A percentile compares a stretch with the other conserved stretches of the same genome.
Evolutionary conservation across 371 early-diverging fungal species (phyloP).

Genomic region (Circinella umbellata): DNA sequence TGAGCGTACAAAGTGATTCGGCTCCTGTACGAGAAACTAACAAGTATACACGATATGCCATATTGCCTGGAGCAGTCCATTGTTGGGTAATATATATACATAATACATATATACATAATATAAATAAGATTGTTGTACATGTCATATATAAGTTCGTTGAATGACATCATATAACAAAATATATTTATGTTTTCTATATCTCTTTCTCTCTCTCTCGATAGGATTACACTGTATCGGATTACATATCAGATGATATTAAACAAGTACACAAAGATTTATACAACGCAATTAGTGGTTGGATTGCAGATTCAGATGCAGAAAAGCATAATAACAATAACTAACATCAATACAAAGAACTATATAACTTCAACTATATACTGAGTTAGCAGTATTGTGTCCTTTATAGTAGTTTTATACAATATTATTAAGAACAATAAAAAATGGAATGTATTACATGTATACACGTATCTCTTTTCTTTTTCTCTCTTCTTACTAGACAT

Average conservation of each 20-base stretch:
- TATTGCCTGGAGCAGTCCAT: slow-evolving; percentile 24
- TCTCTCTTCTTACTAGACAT: too few relatives aligned
- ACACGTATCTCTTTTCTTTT: too few relatives aligned
- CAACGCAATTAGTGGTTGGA: slow-evolving; percentile 13
- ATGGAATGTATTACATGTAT: too few relatives aligned
- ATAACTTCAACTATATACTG: background rate
- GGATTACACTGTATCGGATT: slow-evolving; percentile 25
- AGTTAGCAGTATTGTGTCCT: too few relatives aligned
- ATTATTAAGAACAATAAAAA: too few relatives aligned
- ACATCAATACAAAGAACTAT: background rate
- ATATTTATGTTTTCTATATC: background rate
- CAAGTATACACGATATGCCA: slow-evolving; percentile 17
- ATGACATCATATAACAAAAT: too few relatives aligned
- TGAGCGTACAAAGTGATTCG: slow-evolving; percentile 26
- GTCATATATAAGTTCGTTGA: too few relatives aligned
- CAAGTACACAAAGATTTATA: slow-evolving; percentile 11
- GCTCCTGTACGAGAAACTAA: slow-evolving; percentile 18
- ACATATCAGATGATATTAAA: slow-evolving; percentile 11
- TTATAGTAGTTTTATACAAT: too few relatives aligned
- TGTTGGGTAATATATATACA: slow-evolving; percentile 23
- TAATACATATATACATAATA: background rate
- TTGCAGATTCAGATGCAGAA: slow-evolving; percentile 12
- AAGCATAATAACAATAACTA: background rate
- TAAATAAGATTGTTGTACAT: too few relatives aligned
- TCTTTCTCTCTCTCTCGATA: background rate